These are phyloP conservation scores for Cryptococcus wingfieldii DNA, from an alignment of 1,284 basidiomycete species.

Conservation along the genomic window DNA sequence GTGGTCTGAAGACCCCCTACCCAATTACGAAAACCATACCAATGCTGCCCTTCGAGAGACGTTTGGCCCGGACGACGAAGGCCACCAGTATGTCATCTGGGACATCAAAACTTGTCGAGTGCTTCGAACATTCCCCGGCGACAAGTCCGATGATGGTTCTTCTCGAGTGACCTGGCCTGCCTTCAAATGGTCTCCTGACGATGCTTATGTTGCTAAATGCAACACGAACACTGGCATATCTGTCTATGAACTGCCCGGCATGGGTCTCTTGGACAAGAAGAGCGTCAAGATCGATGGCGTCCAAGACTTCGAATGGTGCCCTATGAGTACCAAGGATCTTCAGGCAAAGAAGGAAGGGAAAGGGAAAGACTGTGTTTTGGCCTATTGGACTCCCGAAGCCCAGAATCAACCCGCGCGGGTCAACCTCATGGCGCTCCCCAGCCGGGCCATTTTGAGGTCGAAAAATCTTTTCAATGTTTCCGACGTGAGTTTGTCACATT, in stretches of 20 bases:
- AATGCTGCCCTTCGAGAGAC: conserved; percentile 53
- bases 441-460: conserved; percentile 76
- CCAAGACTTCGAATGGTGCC: conserved; percentile 98
- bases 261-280: conserved; percentile 96
- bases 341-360: conserved; percentile 61
- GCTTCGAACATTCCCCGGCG: conserved; percentile 81
- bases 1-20: conserved; percentile 94
- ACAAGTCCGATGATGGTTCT: conserved; percentile 47
- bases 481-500: conserved; percentile 60
- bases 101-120: conserved; percentile 90
- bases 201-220: conserved; percentile 86
- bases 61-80: conserved; percentile 81
- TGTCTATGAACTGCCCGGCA: conserved; percentile 89
- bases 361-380: conserved; percentile 81
- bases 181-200: conserved; percentile 97
- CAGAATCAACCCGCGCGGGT: conserved; percentile 95
- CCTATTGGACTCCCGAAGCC: conserved; percentile 97
- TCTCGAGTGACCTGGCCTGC: conserved; percentile 69
- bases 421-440: conserved; percentile 84
- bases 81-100: conserved; percentile 96
- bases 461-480: conserved; percentile 99
- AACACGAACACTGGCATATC: conserved; percentile 90
- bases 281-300: conserved; percentile 97
- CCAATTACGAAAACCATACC: conserved; percentile 71
- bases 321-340: conserved; percentile 83